Evolutionary conservation across 164 flowering plant genomes (phyloP).

Genomic region (Saururus chinensis): DNA sequence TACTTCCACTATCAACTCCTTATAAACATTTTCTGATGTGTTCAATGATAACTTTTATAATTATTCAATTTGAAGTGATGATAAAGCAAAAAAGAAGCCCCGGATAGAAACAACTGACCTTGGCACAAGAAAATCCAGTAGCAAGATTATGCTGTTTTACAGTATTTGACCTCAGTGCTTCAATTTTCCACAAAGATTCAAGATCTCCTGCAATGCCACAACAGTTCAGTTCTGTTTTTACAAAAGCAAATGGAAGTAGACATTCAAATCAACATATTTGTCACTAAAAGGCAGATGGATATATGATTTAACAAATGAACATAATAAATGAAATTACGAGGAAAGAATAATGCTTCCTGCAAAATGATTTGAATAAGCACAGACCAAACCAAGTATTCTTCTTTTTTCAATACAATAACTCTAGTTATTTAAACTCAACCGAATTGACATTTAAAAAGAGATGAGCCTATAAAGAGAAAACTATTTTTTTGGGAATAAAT

Average conservation of each 20-base stretch:
- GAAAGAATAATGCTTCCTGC: too few relatives aligned
- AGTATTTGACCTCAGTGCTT: constrained; percentile 54
- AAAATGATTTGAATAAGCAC: too few relatives aligned
- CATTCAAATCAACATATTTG: neutral
- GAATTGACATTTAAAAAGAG: too few relatives aligned
- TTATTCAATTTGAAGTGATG: neutral
- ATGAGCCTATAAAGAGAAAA: too few relatives aligned
- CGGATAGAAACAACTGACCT: constrained; percentile 32
- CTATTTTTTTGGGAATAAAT: too few relatives aligned
- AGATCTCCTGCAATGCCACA: constrained; percentile 43
- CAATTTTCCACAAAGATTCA: constrained; percentile 67
- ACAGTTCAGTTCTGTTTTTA: neutral
- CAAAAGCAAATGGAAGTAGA: neutral
- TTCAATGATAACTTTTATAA: neutral
- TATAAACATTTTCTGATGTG: neutral
- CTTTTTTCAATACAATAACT: too few relatives aligned
- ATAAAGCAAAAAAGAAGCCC: neutral
- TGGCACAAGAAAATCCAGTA: constrained; percentile 72
- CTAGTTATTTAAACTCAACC: too few relatives aligned
- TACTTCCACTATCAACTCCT: neutral
- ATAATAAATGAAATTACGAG: too few relatives aligned
- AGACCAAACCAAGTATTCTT: too few relatives aligned
- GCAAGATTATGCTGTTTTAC: constrained; percentile 45
- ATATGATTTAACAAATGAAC: neutral
- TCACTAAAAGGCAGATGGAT: neutral